Percentiles rank a stretch among this genome's conserved stretches.
Conservation (phyloP, 2,329 filamentous ascomycete species). For the Colletotrichum theobromicola region DNA sequence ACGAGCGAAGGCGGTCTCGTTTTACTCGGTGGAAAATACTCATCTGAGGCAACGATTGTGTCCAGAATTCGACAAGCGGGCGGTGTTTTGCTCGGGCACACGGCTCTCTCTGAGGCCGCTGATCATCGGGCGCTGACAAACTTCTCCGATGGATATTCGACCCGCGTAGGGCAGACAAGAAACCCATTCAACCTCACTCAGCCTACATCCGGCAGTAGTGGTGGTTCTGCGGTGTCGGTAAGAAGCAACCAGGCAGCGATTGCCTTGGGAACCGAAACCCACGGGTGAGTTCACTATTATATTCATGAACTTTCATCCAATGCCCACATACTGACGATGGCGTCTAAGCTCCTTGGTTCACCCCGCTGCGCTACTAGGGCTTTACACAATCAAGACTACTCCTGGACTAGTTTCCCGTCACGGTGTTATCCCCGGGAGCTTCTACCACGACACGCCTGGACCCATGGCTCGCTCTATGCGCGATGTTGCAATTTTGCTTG, state of each 20-base stretch:
- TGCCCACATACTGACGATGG: neutral
- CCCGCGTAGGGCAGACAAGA: slow-evolving; percentile 1
- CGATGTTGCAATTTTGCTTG: neutral
- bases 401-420: neutral
- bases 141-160: slow-evolving; percentile 6
- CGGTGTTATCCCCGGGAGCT: neutral
- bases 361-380: neutral
- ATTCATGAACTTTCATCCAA: neutral
- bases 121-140: neutral
- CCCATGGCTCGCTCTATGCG: neutral
- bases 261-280: neutral
- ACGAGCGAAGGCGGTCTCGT: neutral
- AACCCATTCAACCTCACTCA: slow-evolving; percentile 16
- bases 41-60: neutral
- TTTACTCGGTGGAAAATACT: neutral
- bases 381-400: slow-evolving; percentile 2
- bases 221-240: slow-evolving; percentile 8
- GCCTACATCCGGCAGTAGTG: slow-evolving; percentile 3
- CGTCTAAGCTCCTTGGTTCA: neutral
- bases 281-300: neutral
- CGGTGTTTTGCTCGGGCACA: neutral
- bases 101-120: neutral
- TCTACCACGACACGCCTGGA: slow-evolving; percentile 2
- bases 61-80: neutral
- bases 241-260: neutral